phyloP scores from a whole-genome alignment of 345 rosid genomes.

The Populus pruinosa region DNA sequence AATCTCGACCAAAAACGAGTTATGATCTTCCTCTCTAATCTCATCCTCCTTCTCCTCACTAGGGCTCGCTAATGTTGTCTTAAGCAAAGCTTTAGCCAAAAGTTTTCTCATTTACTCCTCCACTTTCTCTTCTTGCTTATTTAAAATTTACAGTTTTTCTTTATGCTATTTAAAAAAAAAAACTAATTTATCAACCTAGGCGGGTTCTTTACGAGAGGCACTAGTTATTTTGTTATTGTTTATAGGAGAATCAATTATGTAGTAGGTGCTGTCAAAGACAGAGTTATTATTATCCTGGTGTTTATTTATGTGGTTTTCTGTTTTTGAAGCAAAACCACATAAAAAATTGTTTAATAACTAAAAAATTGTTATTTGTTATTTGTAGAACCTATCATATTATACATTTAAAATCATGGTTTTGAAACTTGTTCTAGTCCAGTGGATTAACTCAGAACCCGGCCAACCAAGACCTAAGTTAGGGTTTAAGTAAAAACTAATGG shows the following conservation, averaged over 20 bases:
- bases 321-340: too few relatives aligned
- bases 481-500: too few relatives aligned
- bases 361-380: too few relatives aligned
- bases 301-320: too few relatives aligned
- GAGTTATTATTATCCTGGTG: constrained; percentile 8
- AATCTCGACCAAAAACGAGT: constrained; percentile 77
- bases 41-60: constrained; percentile 58
- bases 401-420: too few relatives aligned
- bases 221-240: background rate
- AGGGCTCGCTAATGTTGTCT: constrained; percentile 61
- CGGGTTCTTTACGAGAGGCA: constrained; percentile 28
- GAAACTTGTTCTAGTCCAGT: too few relatives aligned
- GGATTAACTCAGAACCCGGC: too few relatives aligned
- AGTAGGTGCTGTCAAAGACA: constrained; percentile 60
- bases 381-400: too few relatives aligned
- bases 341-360: too few relatives aligned
- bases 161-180: too few relatives aligned
- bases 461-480: too few relatives aligned
- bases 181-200: constrained; percentile 49
- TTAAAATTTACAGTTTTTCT: constrained; percentile 15
- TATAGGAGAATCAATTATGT: constrained; percentile 20
- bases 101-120: constrained; percentile 48
- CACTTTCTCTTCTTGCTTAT: constrained; percentile 46
- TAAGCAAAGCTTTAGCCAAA: constrained; percentile 69
- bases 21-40: constrained; percentile 85